Base-by-base conservation (phyloP, 371 early-diverging fungal species). In the Haplosporangium sp. region DNA sequence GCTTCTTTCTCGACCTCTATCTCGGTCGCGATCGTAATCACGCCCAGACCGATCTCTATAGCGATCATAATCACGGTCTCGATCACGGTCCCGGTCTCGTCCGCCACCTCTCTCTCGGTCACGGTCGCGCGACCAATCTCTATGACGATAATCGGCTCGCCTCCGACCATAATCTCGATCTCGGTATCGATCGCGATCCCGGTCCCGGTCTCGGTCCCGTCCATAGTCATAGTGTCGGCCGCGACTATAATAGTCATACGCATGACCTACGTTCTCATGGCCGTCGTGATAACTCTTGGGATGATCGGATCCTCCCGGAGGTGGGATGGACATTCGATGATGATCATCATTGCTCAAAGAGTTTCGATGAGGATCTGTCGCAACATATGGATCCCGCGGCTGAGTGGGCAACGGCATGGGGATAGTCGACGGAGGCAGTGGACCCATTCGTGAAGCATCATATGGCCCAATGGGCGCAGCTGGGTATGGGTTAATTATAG, bases 121-220 rank as follows among this genome's bases (percentile, higher is more conserved):
- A 13, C 68, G 58, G 12, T 76, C 76, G 21, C 76, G 55, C 6
- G 77, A 77, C 77, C 77, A 77, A 18, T 77, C 72, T 16, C 77
- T 52, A 16, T 42, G 43, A 16, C 77, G 71, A 40, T 69, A 67
- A 42, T 70, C 76, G 16, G 55, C 42, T 59, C 71, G 51, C 18
- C 67, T 55, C 37, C 63, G 62, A 23, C 62, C 64, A 51, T 71
- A 77, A 7, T 77, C 77, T 8, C 71, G 71, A 23, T 71, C 66
- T 0, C 77, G 67, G 38, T 76, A 68, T 1, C 74, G 53, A 13
- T 67, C 68, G 5, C 73, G 37, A 1, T 64, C 59, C 8, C 69
- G 65, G 20, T 64, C 67, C 8, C 77, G 63, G 6, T 77, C 72
- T 16, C 70, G 61, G n/a, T 64, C 69, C 40, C 73, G 29, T 29